These are phyloP conservation scores for Kwoniella sp. DNA, from an alignment of 768 basidiomycete genomes.

Conservation along the genomic window DNA sequence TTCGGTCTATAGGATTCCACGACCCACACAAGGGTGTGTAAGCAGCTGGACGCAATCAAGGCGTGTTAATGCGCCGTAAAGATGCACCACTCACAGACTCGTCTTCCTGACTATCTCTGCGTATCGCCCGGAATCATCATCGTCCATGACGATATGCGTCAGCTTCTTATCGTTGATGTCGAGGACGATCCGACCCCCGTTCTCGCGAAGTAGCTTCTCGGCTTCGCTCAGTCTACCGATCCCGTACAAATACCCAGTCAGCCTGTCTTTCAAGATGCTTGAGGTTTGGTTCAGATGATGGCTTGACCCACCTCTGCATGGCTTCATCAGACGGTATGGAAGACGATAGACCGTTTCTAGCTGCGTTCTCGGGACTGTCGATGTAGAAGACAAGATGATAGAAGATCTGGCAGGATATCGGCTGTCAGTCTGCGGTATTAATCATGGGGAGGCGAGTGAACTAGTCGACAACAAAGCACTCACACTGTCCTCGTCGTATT, in stretches of 20 bases:
- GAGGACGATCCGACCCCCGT: constrained; percentile 71
- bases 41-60: too few species aligned
- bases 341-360: constrained; percentile 64
- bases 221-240: constrained; percentile 69
- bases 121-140: constrained; percentile 75
- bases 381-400: constrained; percentile 88
- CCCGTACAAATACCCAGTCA: neutral
- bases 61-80: neutral
- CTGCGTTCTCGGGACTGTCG: constrained; percentile 76
- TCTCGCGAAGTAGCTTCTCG: constrained; percentile 62
- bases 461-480: neutral
- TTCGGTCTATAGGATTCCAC: too few species aligned
- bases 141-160: constrained; percentile 83
- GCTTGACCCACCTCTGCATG: constrained; percentile 62
- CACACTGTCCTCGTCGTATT: constrained; percentile 70
- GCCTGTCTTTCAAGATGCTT: too few species aligned
- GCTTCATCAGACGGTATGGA: constrained; percentile 61
- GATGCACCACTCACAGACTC: constrained; percentile 63
- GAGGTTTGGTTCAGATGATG: too few species aligned
- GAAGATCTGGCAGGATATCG: constrained; percentile 65
- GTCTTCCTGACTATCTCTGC: constrained; percentile 71
- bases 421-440: too few species aligned
- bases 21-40: too few species aligned
- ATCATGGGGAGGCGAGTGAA: too few species aligned
- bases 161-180: constrained; percentile 74